phyloP scores from a whole-genome alignment of 2,329 filamentous ascomycete species.

The Talaromyces islandicus region DNA sequence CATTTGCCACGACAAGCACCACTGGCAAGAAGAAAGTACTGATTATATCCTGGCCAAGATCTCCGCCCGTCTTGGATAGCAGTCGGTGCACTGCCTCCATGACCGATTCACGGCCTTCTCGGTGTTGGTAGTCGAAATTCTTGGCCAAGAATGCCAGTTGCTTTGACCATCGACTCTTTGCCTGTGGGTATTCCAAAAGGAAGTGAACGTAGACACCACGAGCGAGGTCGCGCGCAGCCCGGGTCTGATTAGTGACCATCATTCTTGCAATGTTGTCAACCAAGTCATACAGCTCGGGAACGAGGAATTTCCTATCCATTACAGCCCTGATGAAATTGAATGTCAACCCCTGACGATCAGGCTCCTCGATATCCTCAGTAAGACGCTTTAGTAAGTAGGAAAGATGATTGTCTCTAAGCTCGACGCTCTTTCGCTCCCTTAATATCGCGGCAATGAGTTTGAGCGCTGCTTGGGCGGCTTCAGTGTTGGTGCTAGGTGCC shows the following conservation, averaged over 20 bases:
- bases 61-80: conserved; percentile 76
- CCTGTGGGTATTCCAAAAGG: conserved; percentile 88
- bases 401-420: conserved; percentile 73
- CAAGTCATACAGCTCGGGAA: conserved; percentile 82
- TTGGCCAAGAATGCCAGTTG: conserved; percentile 83
- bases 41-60: conserved; percentile 75
- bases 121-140: conserved; percentile 84
- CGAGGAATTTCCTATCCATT: conserved; percentile 76
- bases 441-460: conserved; percentile 84
- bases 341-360: conserved; percentile 82
- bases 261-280: conserved; percentile 82
- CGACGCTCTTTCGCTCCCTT: conserved; percentile 69
- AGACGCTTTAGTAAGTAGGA: conserved; percentile 77
- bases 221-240: conserved; percentile 78
- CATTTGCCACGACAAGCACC: conserved; percentile 79
- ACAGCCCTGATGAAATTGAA: conserved; percentile 92
- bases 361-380: conserved; percentile 84
- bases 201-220: conserved; percentile 91
- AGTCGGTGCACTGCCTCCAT: conserved; percentile 86
- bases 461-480: conserved; percentile 78
- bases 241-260: conserved; percentile 95
- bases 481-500: conserved; percentile 71
- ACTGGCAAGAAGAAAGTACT: conserved; percentile 79
- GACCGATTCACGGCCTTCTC: conserved; percentile 82
- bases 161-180: conserved; percentile 79